These are phyloP conservation scores for Hypoxylon sp. DNA, from an alignment of 2,329 filamentous ascomycete species.

Conservation along the genomic window DNA sequence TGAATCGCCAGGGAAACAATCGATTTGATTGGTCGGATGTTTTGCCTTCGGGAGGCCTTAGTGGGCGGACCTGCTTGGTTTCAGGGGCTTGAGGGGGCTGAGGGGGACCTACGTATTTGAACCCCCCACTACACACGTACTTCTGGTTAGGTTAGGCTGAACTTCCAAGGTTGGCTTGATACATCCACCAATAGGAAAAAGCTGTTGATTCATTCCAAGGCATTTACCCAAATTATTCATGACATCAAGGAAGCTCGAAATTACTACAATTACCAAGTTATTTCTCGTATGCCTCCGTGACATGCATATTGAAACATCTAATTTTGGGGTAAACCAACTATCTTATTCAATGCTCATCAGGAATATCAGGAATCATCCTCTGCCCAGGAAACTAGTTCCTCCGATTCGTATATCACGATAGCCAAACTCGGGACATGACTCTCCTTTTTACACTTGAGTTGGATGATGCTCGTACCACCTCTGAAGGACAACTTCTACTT, in stretches of 20 bases:
- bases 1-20: constrained; percentile 14
- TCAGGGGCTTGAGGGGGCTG: constrained; percentile 35
- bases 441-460: constrained; percentile 23
- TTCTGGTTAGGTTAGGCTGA: constrained; percentile 23
- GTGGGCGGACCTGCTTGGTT: constrained; percentile 23
- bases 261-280: background rate
- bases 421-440: constrained; percentile 17
- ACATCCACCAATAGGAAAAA: constrained; percentile 29
- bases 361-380: constrained; percentile 18
- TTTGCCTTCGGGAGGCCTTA: constrained; percentile 28
- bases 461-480: constrained; percentile 37
- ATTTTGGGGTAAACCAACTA: constrained; percentile 9
- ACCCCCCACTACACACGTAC: constrained; percentile 16
- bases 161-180: constrained; percentile 16
- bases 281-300: constrained; percentile 18
- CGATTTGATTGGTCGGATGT: constrained; percentile 36
- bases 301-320: constrained; percentile 25
- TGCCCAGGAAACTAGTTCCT: constrained; percentile 10
- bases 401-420: constrained; percentile 15
- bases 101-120: constrained; percentile 4
- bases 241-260: constrained; percentile 29
- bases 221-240: constrained; percentile 43
- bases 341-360: constrained; percentile 10
- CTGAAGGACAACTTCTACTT: background rate
- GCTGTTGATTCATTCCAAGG: background rate